phyloP scores from a whole-genome alignment of 1,139 yeast genomes.

The Candida sojae region DNA sequence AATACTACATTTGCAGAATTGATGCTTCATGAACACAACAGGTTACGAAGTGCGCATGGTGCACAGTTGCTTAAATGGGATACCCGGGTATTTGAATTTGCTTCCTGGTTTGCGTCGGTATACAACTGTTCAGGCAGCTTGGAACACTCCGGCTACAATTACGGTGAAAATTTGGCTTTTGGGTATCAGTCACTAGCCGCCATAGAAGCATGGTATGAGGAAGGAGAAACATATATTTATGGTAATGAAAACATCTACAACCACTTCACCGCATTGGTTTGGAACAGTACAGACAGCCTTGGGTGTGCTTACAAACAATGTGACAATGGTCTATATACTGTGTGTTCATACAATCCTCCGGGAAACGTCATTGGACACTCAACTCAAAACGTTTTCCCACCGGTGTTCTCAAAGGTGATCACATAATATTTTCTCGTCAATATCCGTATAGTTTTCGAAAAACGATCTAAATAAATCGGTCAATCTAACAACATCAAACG shows the following conservation, averaged over 20 bases:
- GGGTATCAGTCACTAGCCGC: slow-evolving; percentile 35
- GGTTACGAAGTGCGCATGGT: slow-evolving; percentile 29
- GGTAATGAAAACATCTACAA: slow-evolving; percentile 27
- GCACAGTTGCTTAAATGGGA: slow-evolving; percentile 35
- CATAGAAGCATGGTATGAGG: slow-evolving; percentile 39
- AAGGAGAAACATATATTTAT: slow-evolving; percentile 29
- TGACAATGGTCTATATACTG: slow-evolving; percentile 50
- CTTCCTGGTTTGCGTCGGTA: slow-evolving; percentile 26
- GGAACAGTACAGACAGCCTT: slow-evolving; percentile 35
- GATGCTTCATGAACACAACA: slow-evolving; percentile 32
- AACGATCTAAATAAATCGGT: slow-evolving; percentile 62
- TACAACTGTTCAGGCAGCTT: slow-evolving; percentile 40
- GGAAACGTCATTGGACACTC: slow-evolving; percentile 56
- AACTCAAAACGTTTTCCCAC: slow-evolving; percentile 29
- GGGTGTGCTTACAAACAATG: slow-evolving; percentile 46
- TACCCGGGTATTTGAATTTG: slow-evolving; percentile 28
- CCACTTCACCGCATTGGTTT: slow-evolving; percentile 45
- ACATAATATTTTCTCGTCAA: slow-evolving; percentile 31
- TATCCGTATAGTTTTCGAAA: slow-evolving; percentile 42
- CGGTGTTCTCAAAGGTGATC: slow-evolving; percentile 18
- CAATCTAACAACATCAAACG: slow-evolving; percentile 67
- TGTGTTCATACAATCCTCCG: slow-evolving; percentile 61
- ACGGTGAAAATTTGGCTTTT: slow-evolving; percentile 42
- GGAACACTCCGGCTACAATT: slow-evolving; percentile 34
- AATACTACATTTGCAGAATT: slow-evolving; percentile 25